Evolutionary conservation across 2,329 filamentous ascomycete genomes (phyloP).

Genomic region (Phoma sp.): DNA sequence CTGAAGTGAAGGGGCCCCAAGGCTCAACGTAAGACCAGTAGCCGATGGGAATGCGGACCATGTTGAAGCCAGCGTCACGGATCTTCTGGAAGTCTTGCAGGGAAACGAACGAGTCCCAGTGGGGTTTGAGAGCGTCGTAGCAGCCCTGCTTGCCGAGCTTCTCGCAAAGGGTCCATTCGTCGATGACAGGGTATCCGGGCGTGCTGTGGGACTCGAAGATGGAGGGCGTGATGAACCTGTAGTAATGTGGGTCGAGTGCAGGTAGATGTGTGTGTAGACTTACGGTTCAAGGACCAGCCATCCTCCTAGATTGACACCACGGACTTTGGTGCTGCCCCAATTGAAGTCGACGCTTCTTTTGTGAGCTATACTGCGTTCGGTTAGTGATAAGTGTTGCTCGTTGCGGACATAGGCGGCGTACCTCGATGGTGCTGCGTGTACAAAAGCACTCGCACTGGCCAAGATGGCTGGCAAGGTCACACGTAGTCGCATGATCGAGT

Average conservation of each 20-base stretch:
- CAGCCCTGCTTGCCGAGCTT: conserved; percentile 56
- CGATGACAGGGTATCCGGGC: conserved; percentile 46
- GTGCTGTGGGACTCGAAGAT: conserved; percentile 54
- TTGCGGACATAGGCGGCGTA: background rate
- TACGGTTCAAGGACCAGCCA: conserved; percentile 46
- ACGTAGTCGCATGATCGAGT: conserved; percentile 16
- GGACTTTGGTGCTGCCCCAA: conserved; percentile 54
- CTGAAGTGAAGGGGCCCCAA: conserved; percentile 57
- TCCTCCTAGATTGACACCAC: conserved; percentile 44
- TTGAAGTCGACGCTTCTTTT: conserved; percentile 34
- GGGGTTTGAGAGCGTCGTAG: conserved; percentile 52
- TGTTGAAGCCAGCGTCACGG: conserved; percentile 62
- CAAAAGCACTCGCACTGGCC: conserved; percentile 13
- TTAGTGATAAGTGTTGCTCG: background rate
- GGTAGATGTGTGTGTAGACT: background rate
- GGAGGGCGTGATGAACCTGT: conserved; percentile 62
- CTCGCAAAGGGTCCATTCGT: conserved; percentile 59
- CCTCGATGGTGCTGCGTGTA: conserved; percentile 27
- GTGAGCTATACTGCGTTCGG: background rate
- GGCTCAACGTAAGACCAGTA: conserved; percentile 57
- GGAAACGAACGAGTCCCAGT: conserved; percentile 60
- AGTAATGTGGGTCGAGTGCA: background rate
- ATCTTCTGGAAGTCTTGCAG: conserved; percentile 63
- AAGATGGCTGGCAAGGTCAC: conserved; percentile 19
- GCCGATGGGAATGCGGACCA: conserved; percentile 65